A percentile compares a stretch with the other conserved stretches of the same genome.
phyloP scores from a whole-genome alignment of 495 filamentous ascomycete species.

The Aspergillus biplanus region DNA sequence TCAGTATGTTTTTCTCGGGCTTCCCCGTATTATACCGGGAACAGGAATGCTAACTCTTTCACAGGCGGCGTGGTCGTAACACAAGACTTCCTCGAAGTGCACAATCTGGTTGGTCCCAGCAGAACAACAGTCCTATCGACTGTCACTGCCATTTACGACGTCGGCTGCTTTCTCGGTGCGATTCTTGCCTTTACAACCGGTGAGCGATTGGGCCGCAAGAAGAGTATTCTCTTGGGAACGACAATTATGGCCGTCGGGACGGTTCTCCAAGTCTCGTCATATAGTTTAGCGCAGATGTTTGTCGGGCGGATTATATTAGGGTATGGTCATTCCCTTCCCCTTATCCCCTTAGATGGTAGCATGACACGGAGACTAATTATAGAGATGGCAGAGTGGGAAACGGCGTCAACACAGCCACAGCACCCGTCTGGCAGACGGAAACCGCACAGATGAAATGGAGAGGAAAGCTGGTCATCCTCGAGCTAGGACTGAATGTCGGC shows the following conservation, averaged over 20 bases:
- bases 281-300: slow-evolving; percentile 62
- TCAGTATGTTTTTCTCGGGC: not conserved
- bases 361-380: no score
- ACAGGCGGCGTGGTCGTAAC: slow-evolving; percentile 57
- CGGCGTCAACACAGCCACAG: slow-evolving; percentile 61
- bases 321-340: not conserved
- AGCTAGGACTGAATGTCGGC: slow-evolving; percentile 63
- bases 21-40: no score
- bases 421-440: slow-evolving; percentile 68
- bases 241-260: slow-evolving; percentile 63
- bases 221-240: slow-evolving; percentile 56
- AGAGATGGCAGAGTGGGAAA: no score
- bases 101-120: slow-evolving; percentile 51
- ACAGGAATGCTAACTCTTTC: slow-evolving; percentile 26
- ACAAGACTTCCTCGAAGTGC: slow-evolving; percentile 55
- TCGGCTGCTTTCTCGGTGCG: slow-evolving; percentile 64
- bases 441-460: slow-evolving; percentile 61
- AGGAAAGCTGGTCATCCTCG: slow-evolving; percentile 63
- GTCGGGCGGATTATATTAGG: slow-evolving; percentile 53
- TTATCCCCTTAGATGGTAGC: no score
- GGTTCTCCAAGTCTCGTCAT: slow-evolving; percentile 60
- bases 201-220: slow-evolving; percentile 60
- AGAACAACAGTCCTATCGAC: slow-evolving; percentile 57
- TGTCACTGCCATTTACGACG: slow-evolving; percentile 63
- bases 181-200: slow-evolving; percentile 56